Percentiles rank a stretch among this genome's conserved stretches.
These are phyloP conservation scores for Nakaseomyces uthaithaninus DNA, from an alignment of 1,139 yeast genomes.

Conservation along the genomic window DNA sequence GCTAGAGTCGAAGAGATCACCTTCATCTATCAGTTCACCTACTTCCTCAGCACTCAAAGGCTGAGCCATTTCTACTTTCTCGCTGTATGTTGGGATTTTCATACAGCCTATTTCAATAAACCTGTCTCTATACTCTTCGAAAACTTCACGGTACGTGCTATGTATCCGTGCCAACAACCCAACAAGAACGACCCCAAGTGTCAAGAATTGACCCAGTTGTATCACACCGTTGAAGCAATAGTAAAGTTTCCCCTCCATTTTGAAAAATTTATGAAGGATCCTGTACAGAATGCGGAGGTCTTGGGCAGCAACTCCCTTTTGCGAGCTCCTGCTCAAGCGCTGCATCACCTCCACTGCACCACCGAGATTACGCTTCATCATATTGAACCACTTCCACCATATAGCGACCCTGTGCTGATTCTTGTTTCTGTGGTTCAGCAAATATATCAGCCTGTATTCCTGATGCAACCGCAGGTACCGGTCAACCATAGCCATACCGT, in stretches of 20 bases:
- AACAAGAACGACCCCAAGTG: slow-evolving; percentile 62
- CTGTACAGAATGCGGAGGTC: slow-evolving; percentile 15
- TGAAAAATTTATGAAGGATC: slow-evolving; percentile 14
- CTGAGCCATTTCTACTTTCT: slow-evolving; percentile 10
- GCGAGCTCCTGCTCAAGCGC: slow-evolving; percentile 9
- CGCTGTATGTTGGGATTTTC: slow-evolving; percentile 9
- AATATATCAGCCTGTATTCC: slow-evolving; percentile 52
- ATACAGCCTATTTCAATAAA: not conserved
- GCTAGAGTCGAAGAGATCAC: slow-evolving; percentile 11
- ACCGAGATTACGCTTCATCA: slow-evolving; percentile 52
- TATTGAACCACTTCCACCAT: slow-evolving; percentile 71
- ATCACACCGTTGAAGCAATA: slow-evolving; percentile 59
- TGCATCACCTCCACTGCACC: slow-evolving; percentile 32
- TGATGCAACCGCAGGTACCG: slow-evolving; percentile 25
- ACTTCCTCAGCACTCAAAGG: slow-evolving; percentile 9
- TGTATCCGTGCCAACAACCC: slow-evolving; percentile 48
- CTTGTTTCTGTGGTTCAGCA: slow-evolving; percentile 60
- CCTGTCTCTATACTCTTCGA: not conserved
- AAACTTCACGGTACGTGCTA: slow-evolving; percentile 19
- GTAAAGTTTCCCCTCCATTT: slow-evolving; percentile 30
- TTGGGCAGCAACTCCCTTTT: not conserved
- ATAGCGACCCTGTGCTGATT: slow-evolving; percentile 67
- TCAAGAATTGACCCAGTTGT: slow-evolving; percentile 69
- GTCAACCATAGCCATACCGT: no score
- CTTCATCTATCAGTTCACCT: slow-evolving; percentile 8